Percentiles rank a stretch among this genome's conserved stretches.
Conservation (phyloP, 2,329 filamentous ascomycete genomes). For the Camptophora hylomeconis region DNA sequence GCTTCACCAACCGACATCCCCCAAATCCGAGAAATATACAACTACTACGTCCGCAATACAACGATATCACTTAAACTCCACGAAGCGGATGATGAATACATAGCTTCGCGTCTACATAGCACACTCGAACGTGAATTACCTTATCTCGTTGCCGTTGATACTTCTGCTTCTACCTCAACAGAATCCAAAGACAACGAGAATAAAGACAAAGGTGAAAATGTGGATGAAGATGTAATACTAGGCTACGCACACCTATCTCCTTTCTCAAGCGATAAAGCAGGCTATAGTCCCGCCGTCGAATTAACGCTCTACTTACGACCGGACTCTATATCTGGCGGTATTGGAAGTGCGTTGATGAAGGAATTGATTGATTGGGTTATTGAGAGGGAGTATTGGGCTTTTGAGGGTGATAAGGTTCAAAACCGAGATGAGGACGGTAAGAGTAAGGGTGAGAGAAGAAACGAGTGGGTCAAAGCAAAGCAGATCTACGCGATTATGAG, state of each 20-base stretch:
- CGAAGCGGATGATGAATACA: constrained; percentile 1
- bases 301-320: not conserved
- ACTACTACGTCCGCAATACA: constrained; percentile 3
- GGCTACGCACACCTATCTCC: constrained; percentile 1
- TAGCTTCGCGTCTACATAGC: not conserved
- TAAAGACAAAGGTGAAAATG: not conserved
- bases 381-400: no score
- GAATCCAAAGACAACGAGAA: not conserved
- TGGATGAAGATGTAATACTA: not conserved
- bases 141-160: constrained; percentile 2
- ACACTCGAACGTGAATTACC: not conserved
- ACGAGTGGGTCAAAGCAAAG: constrained; percentile 1
- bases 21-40: not conserved
- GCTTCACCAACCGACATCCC: not conserved
- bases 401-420: constrained; percentile 1
- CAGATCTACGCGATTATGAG: not conserved
- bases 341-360: constrained; percentile 1
- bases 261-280: not conserved
- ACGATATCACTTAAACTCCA: constrained; percentile 1
- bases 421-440: no score
- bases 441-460: no score
- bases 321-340: not conserved
- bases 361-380: not conserved
- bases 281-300: constrained; percentile 1
- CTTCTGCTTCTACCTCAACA: not conserved